A percentile compares a stretch with the other conserved stretches of the same genome.
Conservation (phyloP, 768 basidiomycete genomes). For the Suillus subalutaceus region DNA sequence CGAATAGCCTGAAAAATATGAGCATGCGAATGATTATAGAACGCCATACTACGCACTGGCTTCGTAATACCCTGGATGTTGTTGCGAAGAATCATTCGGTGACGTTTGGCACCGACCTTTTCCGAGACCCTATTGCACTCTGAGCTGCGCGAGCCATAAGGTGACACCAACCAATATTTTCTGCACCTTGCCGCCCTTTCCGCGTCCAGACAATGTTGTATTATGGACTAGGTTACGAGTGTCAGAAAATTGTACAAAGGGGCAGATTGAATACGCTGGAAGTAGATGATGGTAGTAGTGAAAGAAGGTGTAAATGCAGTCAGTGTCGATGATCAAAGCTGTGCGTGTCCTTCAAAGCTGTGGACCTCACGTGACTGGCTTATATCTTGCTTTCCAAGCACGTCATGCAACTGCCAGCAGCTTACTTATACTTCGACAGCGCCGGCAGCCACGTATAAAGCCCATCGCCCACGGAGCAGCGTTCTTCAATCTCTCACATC, state of each 20-base stretch:
- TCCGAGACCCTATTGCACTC: neutral
- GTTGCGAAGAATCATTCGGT: neutral
- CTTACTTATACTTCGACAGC: neutral
- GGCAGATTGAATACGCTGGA: neutral
- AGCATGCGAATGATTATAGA: neutral
- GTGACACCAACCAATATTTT: neutral
- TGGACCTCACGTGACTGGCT: neutral
- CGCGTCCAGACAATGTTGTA: neutral
- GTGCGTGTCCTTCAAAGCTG: neutral
- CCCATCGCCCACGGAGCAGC: neutral
- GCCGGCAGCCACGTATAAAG: neutral
- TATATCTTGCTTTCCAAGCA: slow-evolving; percentile 1
- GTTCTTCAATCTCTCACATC: neutral
- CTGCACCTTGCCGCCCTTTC: neutral
- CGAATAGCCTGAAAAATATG: neutral
- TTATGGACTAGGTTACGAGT: neutral
- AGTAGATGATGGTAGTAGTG: neutral
- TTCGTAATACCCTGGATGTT: neutral
- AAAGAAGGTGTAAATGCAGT: neutral
- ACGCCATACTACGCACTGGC: neutral
- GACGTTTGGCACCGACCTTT: neutral
- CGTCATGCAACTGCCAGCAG: neutral
- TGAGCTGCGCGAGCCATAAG: neutral
- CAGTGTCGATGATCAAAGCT: neutral
- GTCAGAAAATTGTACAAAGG: neutral